Base-by-base conservation (phyloP, 352 stramenopile species). In the Pythium utonaiense region DNA sequence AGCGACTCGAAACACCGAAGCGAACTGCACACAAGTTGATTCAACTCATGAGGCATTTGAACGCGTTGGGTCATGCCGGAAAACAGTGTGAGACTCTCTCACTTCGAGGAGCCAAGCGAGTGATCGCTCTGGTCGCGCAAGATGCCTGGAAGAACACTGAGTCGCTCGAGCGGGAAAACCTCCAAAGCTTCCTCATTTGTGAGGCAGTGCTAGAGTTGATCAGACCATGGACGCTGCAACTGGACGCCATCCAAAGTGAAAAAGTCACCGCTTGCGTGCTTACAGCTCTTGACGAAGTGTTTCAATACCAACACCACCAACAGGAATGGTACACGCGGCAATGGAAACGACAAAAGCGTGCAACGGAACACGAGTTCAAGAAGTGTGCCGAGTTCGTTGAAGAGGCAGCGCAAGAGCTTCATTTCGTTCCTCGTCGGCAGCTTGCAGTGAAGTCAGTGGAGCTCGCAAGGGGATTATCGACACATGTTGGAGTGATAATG, bases 291-390 rank as follows among this genome's bases (percentile, higher is more conserved):
- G 30, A 63, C 19, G 6, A 49, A 13, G 19, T 62, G 2, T 67
- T 71, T 38, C 25, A 61, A 8, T 71, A 67, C 33, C 13, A 31
- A 10, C 3, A 51, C 14, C 64, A 59, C 28, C 21, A 47, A n/a
- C 33, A 44, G 9, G 64, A 71, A 31, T 71, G 64, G 64, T 71
- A 67, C 41, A 40, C 31, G 9, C 33, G 42, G 22, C 64, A 71
- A 34, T 71, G 64, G 64, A 60, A 22, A 40, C 58, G 64, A 16
- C 50, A 33, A 5, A 44, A 57, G 24, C 1, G 17, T 4, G 41
- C 56, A 10, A 60, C 16, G 10, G 13, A 52, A 3, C 34, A 49
- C 1, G 53, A 58, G 21, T 27, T 31, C 5, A 57, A 57, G 30
- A 58, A 45, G n/a, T 53, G 55, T 4, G 51, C 61, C 12, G 53